These are phyloP conservation scores for Amanita jacksonii DNA, from an alignment of 768 basidiomycete species.

Conservation along the genomic window DNA sequence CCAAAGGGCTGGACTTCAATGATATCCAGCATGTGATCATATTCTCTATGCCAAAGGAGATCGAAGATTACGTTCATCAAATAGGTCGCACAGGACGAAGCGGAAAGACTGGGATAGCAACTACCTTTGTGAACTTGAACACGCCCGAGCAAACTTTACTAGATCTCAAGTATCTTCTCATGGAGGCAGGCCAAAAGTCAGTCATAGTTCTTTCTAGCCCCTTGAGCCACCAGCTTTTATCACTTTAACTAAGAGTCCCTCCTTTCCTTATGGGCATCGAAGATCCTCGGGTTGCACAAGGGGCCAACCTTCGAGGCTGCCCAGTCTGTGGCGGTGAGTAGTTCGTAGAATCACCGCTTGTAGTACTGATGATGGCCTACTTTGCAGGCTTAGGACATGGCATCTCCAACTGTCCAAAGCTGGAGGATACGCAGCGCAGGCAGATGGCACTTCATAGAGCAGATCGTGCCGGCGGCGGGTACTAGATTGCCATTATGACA, in stretches of 20 bases:
- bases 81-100: slow-evolving; percentile 97
- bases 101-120: slow-evolving; percentile 98
- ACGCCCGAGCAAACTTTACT: slow-evolving; percentile 93
- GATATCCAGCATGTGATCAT: slow-evolving; percentile 99
- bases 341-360: not conserved
- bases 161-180: slow-evolving; percentile 92
- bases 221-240: not conserved
- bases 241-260: slow-evolving; percentile 58
- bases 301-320: slow-evolving; percentile 62
- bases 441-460: slow-evolving; percentile 83
- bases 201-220: slow-evolving; percentile 17
- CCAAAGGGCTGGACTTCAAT: slow-evolving; percentile 97
- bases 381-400: slow-evolving; percentile 57
- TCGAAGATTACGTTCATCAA: slow-evolving; percentile 99
- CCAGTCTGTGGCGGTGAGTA: slow-evolving; percentile 86
- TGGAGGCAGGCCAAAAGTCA: slow-evolving; percentile 97
- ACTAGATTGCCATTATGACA: slow-evolving; percentile 6
- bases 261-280: slow-evolving; percentile 87
- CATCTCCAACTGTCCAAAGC: slow-evolving; percentile 91
- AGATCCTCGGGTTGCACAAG: slow-evolving; percentile 77
- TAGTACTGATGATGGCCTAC: not conserved
- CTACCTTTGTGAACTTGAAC: slow-evolving; percentile 98
- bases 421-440: slow-evolving; percentile 87
- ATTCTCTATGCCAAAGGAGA: slow-evolving; percentile 99
- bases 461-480: slow-evolving; percentile 54